These are phyloP conservation scores for Colletotrichum gigasporum DNA, from an alignment of 2,329 filamentous ascomycete species.

Conservation along the genomic window DNA sequence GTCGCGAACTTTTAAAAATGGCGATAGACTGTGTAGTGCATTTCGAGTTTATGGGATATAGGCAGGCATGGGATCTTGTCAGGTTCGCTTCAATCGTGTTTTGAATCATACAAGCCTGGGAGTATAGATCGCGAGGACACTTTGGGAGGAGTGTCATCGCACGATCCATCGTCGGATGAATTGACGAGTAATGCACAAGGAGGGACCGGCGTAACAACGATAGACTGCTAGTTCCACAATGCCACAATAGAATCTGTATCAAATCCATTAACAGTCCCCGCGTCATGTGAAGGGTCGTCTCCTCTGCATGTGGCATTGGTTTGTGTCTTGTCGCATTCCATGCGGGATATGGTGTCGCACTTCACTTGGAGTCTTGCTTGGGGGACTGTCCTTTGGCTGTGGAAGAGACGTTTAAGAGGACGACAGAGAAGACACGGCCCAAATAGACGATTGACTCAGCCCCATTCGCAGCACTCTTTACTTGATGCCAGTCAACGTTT, in stretches of 20 bases:
- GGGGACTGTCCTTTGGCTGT: no score
- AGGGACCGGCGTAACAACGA: slow-evolving; percentile 22
- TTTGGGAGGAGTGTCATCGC: slow-evolving; percentile 32
- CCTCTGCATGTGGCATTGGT: neutral
- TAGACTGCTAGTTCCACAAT: slow-evolving; percentile 29
- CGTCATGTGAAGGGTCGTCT: no score
- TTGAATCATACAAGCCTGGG: slow-evolving; percentile 30
- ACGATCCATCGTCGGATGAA: slow-evolving; percentile 28
- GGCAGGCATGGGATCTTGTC: slow-evolving; percentile 32
- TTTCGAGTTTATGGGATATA: slow-evolving; percentile 31
- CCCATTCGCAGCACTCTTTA: no score
- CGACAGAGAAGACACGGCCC: no score
- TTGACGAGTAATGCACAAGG: slow-evolving; percentile 31
- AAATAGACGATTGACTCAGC: no score
- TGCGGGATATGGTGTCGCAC: no score
- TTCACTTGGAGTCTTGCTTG: no score
- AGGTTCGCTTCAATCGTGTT: slow-evolving; percentile 31
- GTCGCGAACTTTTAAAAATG: slow-evolving; percentile 76
- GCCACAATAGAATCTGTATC: slow-evolving; percentile 32
- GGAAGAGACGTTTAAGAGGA: no score
- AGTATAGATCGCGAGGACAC: slow-evolving; percentile 28
- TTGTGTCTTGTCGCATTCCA: neutral
- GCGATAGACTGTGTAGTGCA: slow-evolving; percentile 25
- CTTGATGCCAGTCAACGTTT: no score
- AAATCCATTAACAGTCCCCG: neutral